A percentile compares a stretch with the other conserved stretches of the same genome.
These are phyloP conservation scores for Globisporangium uncinulatum DNA, from an alignment of 352 stramenopile genomes.

Conservation along the genomic window DNA sequence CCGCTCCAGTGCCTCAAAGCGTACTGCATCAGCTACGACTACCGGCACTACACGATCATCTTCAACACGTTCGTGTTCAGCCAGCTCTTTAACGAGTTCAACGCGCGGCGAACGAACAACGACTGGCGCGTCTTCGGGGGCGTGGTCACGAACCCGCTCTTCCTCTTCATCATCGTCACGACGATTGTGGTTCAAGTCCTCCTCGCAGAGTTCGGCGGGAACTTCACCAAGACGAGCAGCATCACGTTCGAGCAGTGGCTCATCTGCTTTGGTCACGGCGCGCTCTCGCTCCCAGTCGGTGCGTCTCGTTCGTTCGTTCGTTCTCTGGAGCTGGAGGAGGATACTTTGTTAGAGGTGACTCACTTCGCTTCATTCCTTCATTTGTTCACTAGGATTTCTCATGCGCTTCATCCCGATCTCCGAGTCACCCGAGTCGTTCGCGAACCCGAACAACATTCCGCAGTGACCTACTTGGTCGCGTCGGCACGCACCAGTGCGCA, in stretches of 20 bases:
- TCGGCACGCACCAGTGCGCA: neutral
- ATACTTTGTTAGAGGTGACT: neutral
- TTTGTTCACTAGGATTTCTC: conserved; percentile 32
- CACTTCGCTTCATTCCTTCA: neutral
- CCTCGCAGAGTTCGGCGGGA: conserved; percentile 94
- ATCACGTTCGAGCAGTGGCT: conserved; percentile 64
- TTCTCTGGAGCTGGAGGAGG: neutral
- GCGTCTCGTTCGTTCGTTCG: conserved; percentile 8
- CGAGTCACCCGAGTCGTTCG: conserved; percentile 58
- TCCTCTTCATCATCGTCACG: conserved; percentile 89
- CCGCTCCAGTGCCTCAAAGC: conserved; percentile 42
- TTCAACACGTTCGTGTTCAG: conserved; percentile 99
- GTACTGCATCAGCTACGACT: conserved; percentile 61
- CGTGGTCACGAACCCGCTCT: conserved; percentile 90
- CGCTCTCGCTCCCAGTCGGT: conserved; percentile 67
- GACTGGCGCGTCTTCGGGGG: conserved; percentile 94
- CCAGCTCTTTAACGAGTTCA: conserved; percentile 92
- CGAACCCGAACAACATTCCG: conserved; percentile 67
- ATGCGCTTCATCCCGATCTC: conserved; percentile 73
- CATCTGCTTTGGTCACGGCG: conserved; percentile 49
- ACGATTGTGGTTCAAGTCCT: conserved; percentile 94
- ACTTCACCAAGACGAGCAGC: conserved; percentile 74
- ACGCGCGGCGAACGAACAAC: conserved; percentile 88
- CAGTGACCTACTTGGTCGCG: conserved; percentile 18
- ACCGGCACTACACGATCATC: conserved; percentile 94